These are phyloP conservation scores for Xylaria telfairii DNA, from an alignment of 495 filamentous ascomycete genomes.

Conservation along the genomic window DNA sequence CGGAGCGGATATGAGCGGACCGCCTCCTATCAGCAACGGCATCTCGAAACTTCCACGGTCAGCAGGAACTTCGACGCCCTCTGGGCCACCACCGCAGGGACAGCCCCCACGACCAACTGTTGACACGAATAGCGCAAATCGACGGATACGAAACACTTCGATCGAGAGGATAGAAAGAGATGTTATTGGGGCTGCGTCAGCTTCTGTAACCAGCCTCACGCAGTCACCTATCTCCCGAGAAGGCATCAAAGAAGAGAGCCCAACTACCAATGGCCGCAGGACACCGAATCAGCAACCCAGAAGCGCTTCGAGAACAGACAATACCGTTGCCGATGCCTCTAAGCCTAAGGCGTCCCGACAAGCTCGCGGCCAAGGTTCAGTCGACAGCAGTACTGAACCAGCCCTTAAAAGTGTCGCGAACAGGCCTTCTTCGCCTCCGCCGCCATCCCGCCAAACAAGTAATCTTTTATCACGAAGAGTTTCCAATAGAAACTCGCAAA, in stretches of 20 bases:
- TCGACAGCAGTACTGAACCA: slow-evolving; percentile 58
- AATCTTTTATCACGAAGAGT: slow-evolving; percentile 56
- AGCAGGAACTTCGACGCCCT: slow-evolving; percentile 71
- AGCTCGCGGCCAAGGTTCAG: slow-evolving; percentile 53
- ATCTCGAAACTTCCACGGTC: slow-evolving; percentile 73
- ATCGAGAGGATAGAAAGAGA: slow-evolving; percentile 48
- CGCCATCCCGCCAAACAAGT: slow-evolving; percentile 56
- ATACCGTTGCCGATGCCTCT: slow-evolving; percentile 33
- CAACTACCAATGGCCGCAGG: slow-evolving; percentile 62
- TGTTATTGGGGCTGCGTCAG: slow-evolving; percentile 32
- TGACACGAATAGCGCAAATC: slow-evolving; percentile 33
- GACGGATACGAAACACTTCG: slow-evolving; percentile 47
- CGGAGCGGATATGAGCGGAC: slow-evolving; percentile 42
- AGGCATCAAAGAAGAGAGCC: slow-evolving; percentile 51
- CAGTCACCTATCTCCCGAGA: slow-evolving; percentile 65
- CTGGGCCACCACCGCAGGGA: slow-evolving; percentile 85
- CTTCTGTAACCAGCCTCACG: slow-evolving; percentile 43
- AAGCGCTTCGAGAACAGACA: slow-evolving; percentile 42
- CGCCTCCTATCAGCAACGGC: slow-evolving; percentile 39
- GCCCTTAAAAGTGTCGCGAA: slow-evolving; percentile 47
- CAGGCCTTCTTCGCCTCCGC: slow-evolving; percentile 58
- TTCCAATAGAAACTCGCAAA: slow-evolving; percentile 61
- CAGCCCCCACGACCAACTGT: slow-evolving; percentile 76
- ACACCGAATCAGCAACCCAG: slow-evolving; percentile 60
- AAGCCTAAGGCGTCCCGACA: slow-evolving; percentile 45